Base-by-base conservation (phyloP, 768 basidiomycete species). In the Coprinellus micaceus region DNA sequence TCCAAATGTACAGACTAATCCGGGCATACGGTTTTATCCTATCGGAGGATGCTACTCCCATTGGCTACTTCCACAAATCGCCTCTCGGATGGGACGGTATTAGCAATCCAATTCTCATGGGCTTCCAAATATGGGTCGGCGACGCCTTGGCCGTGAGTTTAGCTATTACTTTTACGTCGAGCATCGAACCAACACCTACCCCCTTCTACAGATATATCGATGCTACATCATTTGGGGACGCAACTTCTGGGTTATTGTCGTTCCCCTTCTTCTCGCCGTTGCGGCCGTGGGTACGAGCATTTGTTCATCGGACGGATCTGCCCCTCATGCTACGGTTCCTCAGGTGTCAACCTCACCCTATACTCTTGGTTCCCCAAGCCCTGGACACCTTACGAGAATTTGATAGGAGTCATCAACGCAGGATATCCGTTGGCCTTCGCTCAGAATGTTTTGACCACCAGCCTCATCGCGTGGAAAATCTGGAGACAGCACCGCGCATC, bases 401-500 rank as follows among this genome's bases (percentile, higher is more conserved):
- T 57, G 6, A 10, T 21, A 1, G 26, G 28, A 19, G 12, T 45
- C 9, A 36, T 57, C n/a, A 26, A 46, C 22, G 24, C 36, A 11
- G 22, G 26, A 19, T 70, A 64, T 57, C 69, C 69, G 1, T 41
- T 68, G 7, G 59, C 61, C 6, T 61, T 70, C 46, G 60, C 61
- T 1, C 66, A 70, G 55, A 70, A 70, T 49, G 39, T 67, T 24
- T 55, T 70, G 12, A 68, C 69, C 1, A 70, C 69, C 0, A 62
- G 66, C 11, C 53, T 70, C 11, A 68, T 70, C n/a, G 53, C 61
- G 26, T 60, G 63, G 57, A 67, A 65, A 45, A 66, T 70, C 5
- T 64, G 62, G 64, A 52, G 43, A 11, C 69, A 70, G 46, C 64
- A 70, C 39, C 60, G 64, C 12, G 53, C 29, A 2, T 70, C 69